Conservation (phyloP, 1,284 basidiomycete genomes). For the Porodaedalea pini region DNA sequence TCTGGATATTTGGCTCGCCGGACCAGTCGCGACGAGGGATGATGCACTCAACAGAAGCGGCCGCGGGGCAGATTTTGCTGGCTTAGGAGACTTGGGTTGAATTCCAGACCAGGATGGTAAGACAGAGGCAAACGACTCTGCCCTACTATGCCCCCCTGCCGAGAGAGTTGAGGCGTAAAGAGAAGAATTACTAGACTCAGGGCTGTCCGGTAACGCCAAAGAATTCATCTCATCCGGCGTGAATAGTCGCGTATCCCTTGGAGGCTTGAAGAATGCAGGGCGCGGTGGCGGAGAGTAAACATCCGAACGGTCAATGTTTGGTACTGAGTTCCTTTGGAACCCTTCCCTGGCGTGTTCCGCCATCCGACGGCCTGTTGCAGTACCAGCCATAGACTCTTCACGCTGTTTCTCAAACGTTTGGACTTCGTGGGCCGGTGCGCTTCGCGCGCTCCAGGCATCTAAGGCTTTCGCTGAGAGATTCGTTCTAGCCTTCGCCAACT, state of each 20-base stretch:
- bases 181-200: constrained; percentile 37
- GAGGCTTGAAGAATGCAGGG: constrained; percentile 54
- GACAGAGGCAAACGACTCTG: constrained; percentile 5
- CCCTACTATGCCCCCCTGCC: constrained; percentile 1
- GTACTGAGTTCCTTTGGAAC: constrained; percentile 40
- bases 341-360: constrained; percentile 20
- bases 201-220: constrained; percentile 38
- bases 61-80: constrained; percentile 47
- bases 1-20: constrained; percentile 30
- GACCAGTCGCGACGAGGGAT: constrained; percentile 39
- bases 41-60: constrained; percentile 54
- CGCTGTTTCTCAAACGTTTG: constrained; percentile 3
- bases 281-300: constrained; percentile 53
- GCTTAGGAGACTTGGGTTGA: constrained; percentile 26
- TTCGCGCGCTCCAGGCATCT: constrained; percentile 39
- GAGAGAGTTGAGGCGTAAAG: constrained; percentile 18
- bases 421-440: constrained; percentile 18
- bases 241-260: constrained; percentile 51
- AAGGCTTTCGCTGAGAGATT: constrained; percentile 67
- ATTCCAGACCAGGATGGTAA: constrained; percentile 40
- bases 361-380: neutral
- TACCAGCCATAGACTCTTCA: constrained; percentile 21
- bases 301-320: constrained; percentile 37
- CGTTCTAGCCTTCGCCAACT: constrained; percentile 64
- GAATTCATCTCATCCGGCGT: constrained; percentile 27